These are phyloP conservation scores for Eucalyptus cladocalyx DNA, from an alignment of 345 rosid species.

Conservation along the genomic window DNA sequence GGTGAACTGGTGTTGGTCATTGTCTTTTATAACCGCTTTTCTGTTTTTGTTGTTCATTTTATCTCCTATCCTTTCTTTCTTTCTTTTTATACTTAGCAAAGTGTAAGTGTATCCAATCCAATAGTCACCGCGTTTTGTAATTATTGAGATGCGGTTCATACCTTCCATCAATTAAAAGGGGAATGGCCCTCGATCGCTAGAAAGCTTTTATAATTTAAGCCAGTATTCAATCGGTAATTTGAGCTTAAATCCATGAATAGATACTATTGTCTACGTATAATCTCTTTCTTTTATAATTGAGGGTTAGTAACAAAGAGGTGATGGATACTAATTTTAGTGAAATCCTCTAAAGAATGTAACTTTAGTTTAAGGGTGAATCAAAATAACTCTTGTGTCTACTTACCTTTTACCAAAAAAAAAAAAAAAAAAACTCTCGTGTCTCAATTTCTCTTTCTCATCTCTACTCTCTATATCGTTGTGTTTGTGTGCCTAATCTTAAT, in stretches of 20 bases:
- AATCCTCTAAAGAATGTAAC: accelerated
- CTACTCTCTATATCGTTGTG: too few species aligned
- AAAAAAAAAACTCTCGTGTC: accelerated
- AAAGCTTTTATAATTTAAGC: too few species aligned
- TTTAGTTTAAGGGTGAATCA: neutral
- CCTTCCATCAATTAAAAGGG: neutral
- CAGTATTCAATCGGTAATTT: accelerated
- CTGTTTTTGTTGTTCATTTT: neutral
- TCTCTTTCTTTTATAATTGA: too few species aligned
- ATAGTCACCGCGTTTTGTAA: neutral
- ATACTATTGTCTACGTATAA: accelerated
- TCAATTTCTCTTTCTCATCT: too few species aligned
- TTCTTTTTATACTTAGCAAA: neutral
- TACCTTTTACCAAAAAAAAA: too few species aligned
- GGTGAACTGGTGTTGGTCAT: neutral
- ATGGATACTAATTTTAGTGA: too few species aligned
- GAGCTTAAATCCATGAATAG: accelerated
- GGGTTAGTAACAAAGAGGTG: neutral
- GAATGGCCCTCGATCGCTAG: accelerated
- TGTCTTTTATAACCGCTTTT: neutral
- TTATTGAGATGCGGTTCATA: too few species aligned
- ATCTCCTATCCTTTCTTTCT: neutral
- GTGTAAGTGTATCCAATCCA: neutral
- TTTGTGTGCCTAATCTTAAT: too few species aligned
- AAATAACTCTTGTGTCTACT: accelerated